Evolutionary conservation across 2,329 filamentous ascomycete species (phyloP).

Genomic region (Aspergillus latus): DNA sequence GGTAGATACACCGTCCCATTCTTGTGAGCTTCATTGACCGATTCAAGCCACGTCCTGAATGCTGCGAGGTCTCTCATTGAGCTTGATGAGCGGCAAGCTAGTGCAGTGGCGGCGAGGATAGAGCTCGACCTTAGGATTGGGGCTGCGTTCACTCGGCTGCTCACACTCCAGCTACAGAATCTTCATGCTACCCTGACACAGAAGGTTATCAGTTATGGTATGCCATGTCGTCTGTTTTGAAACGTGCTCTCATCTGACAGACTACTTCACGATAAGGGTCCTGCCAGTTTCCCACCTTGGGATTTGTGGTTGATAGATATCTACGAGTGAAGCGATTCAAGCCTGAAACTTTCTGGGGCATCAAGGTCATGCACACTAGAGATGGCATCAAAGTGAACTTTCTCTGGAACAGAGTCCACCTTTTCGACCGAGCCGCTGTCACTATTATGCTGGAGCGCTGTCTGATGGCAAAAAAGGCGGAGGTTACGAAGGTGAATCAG

Average conservation of each 20-base stretch:
- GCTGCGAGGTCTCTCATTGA: conserved; percentile 75
- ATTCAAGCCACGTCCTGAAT: conserved; percentile 72
- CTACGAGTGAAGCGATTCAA: conserved; percentile 92
- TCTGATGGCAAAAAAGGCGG: conserved; percentile 71
- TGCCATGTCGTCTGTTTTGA: conserved; percentile 16
- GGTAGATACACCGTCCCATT: conserved; percentile 33
- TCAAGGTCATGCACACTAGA: conserved; percentile 77
- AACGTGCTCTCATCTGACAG: background rate
- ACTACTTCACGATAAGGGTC: conserved; percentile 57
- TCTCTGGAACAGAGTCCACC: conserved; percentile 73
- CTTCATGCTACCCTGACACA: conserved; percentile 67
- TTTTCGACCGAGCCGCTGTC: conserved; percentile 84
- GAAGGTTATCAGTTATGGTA: conserved; percentile 78
- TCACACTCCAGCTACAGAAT: conserved; percentile 73
- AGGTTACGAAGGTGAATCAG: conserved; percentile 82
- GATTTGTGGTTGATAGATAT: conserved; percentile 95
- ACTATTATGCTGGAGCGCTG: conserved; percentile 84
- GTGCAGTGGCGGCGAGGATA: conserved; percentile 83
- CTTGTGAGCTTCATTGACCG: background rate
- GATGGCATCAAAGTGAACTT: conserved; percentile 80
- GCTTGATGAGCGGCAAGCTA: conserved; percentile 81
- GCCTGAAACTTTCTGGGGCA: conserved; percentile 88
- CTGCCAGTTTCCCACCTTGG: conserved; percentile 94
- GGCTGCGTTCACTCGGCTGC: conserved; percentile 84
- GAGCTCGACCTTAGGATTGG: conserved; percentile 92